Evolutionary conservation across 331 rosid genomes (phyloP), one percentile per base, ranked within the genome.

Genomic region (Telfairia occidentalis): DNA sequence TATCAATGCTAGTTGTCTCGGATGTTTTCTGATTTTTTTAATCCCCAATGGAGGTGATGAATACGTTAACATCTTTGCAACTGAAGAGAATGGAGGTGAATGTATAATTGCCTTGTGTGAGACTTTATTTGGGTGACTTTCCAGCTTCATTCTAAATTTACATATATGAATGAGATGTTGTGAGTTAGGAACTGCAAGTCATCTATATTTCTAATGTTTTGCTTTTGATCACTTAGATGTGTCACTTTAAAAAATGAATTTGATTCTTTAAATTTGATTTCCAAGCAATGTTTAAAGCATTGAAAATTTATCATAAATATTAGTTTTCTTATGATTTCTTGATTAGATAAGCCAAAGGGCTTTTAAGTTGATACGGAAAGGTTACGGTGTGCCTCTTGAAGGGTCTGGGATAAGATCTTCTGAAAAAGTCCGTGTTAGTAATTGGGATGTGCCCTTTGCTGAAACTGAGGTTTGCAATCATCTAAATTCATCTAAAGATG

Each of bases 341-440:
- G 19, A 76, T 78, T 92, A 95, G 99, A 95, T 95, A 67, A 90
- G 99, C 86, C 86, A 82, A 78, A 86, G 92, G 72, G 97, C 90
- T 43, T 92, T 90, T 74, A 96, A 87, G 80, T 83, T 78, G 84
- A 76, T 77, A 43, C 85, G 77, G 72, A 77, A 78, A 67, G 42
- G 67, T 50, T 82, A 86, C 77, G 69, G 49, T 52, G 78, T 77
- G 71, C 81, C 66, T 82, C 88, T 82, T 0, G 93, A 85, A 70
- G 86, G 74, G 79, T 66, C 43, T 43, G 82, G 43, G 23, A 71
- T 75, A 46, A 77, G 84, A 59, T 78, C 75, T 30, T 26, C 53
- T 67, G 82, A 74, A 80, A 82, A 81, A 74, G 84, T 65, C 67
- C 75, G 76, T 72, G 78, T 76, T 46, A 52, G 12, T 26, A 45